Conservation (phyloP, 192 early-diverging fungal genomes). For the Gamsiella multidivaricata region DNA sequence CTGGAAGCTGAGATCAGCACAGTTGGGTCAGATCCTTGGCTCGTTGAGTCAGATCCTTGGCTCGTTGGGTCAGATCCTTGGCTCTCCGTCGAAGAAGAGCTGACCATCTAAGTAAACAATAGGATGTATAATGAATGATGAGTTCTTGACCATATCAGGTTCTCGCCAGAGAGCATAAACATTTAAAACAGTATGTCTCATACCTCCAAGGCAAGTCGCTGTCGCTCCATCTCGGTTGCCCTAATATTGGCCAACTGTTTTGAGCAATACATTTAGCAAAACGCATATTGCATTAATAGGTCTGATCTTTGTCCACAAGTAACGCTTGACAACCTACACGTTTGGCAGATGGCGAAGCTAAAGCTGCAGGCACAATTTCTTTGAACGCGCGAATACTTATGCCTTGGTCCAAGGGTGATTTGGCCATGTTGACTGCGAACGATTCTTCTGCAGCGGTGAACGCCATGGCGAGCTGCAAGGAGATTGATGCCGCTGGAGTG, state of each 20-base stretch:
- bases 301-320: not conserved
- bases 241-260: not conserved
- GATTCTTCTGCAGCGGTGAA: slow-evolving; percentile 10
- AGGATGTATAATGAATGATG: no score
- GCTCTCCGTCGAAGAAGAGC: no score
- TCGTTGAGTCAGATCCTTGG: no score
- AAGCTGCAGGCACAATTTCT: not conserved
- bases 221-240: not conserved
- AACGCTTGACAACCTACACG: not conserved
- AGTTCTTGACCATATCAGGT: no score
- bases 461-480: slow-evolving; percentile 1
- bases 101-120: no score
- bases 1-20: no score
- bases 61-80: no score
- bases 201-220: slow-evolving; percentile 8
- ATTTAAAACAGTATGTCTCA: slow-evolving; percentile 3
- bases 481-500: slow-evolving; percentile 1
- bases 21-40: no score
- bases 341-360: slow-evolving; percentile 9
- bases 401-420: slow-evolving; percentile 1
- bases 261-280: slow-evolving; percentile 9
- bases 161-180: no score
- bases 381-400: not conserved
- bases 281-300: no score
- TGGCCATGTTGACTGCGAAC: no score